These are phyloP conservation scores for Naganishia friedmannii DNA, from an alignment of 768 basidiomycete genomes.

Conservation along the genomic window DNA sequence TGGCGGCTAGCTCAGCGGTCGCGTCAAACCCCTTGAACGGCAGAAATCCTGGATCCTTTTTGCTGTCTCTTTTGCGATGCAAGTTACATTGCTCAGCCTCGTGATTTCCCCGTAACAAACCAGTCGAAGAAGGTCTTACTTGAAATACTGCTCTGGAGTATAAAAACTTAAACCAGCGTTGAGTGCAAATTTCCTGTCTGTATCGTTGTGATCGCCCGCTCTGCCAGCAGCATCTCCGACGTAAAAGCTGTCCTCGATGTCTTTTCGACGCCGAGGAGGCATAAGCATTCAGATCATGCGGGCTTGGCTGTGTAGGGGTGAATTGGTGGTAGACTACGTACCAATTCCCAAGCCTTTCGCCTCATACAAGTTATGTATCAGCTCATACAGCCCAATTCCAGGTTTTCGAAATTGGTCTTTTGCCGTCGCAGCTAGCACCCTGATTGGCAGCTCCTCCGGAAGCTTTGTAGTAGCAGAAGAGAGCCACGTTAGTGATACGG, in stretches of 20 bases:
- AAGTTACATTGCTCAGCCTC: neutral
- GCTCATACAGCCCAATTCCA: slow-evolving; percentile 79
- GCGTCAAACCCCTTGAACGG: slow-evolving; percentile 65
- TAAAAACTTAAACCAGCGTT: slow-evolving; percentile 71
- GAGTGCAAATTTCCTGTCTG: slow-evolving; percentile 79
- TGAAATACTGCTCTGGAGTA: slow-evolving; percentile 68
- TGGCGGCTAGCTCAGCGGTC: slow-evolving; percentile 1
- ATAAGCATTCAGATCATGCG: no score
- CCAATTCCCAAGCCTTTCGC: slow-evolving; percentile 66
- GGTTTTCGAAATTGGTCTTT: slow-evolving; percentile 80
- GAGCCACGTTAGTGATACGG: neutral
- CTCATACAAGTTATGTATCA: slow-evolving; percentile 64
- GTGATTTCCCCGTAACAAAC: neutral
- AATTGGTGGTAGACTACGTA: no score
- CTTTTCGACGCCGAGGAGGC: slow-evolving; percentile 52
- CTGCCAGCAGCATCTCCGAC: slow-evolving; percentile 90
- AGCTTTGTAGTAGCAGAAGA: slow-evolving; percentile 57
- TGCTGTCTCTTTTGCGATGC: slow-evolving; percentile 9
- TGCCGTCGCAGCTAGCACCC: slow-evolving; percentile 70
- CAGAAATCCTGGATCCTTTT: slow-evolving; percentile 28
- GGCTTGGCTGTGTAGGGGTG: no score
- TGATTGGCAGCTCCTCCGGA: slow-evolving; percentile 66
- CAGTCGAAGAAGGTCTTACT: slow-evolving; percentile 44
- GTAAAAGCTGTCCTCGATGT: slow-evolving; percentile 67
- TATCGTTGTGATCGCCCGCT: slow-evolving; percentile 67